Conservation (phyloP, 2,329 filamentous ascomycete genomes). For the Ustilaginoidea virens region DNA sequence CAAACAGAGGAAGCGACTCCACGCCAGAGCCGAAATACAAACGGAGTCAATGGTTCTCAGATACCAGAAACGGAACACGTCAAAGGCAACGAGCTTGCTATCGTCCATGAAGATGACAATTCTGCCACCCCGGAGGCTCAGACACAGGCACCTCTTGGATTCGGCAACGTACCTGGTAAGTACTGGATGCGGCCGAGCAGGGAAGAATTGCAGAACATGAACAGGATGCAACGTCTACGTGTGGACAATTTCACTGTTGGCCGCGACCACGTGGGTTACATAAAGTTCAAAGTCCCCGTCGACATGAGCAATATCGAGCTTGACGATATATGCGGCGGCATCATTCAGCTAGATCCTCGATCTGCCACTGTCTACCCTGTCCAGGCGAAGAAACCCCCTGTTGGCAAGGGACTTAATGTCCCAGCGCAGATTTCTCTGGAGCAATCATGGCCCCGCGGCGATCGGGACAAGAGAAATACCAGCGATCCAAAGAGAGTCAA, state of each 20-base stretch:
- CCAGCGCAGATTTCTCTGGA: slow-evolving; percentile 76
- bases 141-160: slow-evolving; percentile 7
- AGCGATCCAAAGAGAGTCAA: slow-evolving; percentile 48
- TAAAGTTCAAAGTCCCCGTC: slow-evolving; percentile 68
- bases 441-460: slow-evolving; percentile 75
- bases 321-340: slow-evolving; percentile 61
- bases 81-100: slow-evolving; percentile 59
- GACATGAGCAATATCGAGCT: slow-evolving; percentile 69
- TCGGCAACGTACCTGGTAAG: slow-evolving; percentile 44
- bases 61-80: slow-evolving; percentile 55
- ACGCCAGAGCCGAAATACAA: slow-evolving; percentile 38
- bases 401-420: slow-evolving; percentile 82
- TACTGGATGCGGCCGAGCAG: slow-evolving; percentile 79
- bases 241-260: slow-evolving; percentile 69
- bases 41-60: slow-evolving; percentile 16
- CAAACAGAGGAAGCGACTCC: slow-evolving; percentile 20
- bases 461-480: slow-evolving; percentile 37
- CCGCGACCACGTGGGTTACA: slow-evolving; percentile 63
- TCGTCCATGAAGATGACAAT: slow-evolving; percentile 58
- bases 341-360: slow-evolving; percentile 63
- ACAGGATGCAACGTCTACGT: slow-evolving; percentile 59
- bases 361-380: slow-evolving; percentile 79
- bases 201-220: slow-evolving; percentile 65
- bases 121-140: slow-evolving; percentile 13
- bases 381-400: slow-evolving; percentile 60